Base-by-base conservation (phyloP, 1,284 basidiomycete species). In the Rhodotorula sp. region DNA sequence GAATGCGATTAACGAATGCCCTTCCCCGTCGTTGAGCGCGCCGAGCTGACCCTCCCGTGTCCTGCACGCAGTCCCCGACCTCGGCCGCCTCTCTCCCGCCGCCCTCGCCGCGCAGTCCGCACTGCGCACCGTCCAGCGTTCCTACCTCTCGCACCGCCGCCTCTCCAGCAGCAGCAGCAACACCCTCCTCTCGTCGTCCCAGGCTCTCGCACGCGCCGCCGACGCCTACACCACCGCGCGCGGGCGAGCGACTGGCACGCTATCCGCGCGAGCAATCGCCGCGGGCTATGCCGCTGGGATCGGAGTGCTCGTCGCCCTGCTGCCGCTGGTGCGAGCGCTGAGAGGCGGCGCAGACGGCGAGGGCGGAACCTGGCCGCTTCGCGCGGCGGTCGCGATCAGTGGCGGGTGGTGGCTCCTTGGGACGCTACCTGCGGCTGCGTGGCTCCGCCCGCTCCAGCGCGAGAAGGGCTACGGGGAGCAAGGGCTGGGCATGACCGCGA, bases 181-280 rank as follows among this genome's bases (percentile, higher is more conserved):
- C 58, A 27, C 62, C 3, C 21, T 46, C 44, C 55, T 55, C 44
- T 46, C 44, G 7, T n/a, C 60, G 6, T 61, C 60, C 0, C 48
- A 61, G 27, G 7, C 27, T 2, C 61, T 62, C 48, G 61, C 61
- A 25, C 64, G 41, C n/a, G 56, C 44, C 7, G 12, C 32, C 8
- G 36, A 57, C 25, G 46, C 48, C 6, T 58, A 59, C 61, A 53
- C 27, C 17, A 8, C 50, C 15, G 55, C 61, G 0, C 62, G 57
- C n/a, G 62, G 53, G 0, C 82, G 85, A 19, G 86, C 89, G 0
- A 94, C 88, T 0, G 88, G 91, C 0, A 87, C 88, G 9, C 90
- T 95, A 50, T 94, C 92, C 0, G 88, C 91, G 0, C 84, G 87
- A 7, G 93, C 91, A 1, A 91, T 92, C 46, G 92, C 92, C 0